Base-by-base conservation (phyloP, 1,139 yeast genomes). In the Suzukiozyma palmioleophila region DNA sequence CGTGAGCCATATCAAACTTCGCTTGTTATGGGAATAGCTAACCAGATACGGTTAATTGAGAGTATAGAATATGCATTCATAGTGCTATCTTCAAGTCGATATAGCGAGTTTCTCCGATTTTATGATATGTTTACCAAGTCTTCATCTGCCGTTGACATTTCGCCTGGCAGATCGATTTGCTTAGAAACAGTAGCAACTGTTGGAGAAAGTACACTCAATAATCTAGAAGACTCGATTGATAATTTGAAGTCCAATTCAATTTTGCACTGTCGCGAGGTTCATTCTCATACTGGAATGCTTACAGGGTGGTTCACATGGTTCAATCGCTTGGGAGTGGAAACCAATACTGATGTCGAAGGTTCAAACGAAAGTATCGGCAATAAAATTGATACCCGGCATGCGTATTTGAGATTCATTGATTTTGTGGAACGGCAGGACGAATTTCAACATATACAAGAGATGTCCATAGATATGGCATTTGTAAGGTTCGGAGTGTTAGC, bases 401-500 rank as follows among this genome's bases (percentile, higher is more conserved):
- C 29, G 3, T 33, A 25, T 15, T n/a, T 33, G 13, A 26, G 18
- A 13, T 33, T 22, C 26, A 6, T 14, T 14, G 36, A 33, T 5
- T 33, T 33, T 15, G 36, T 33, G n/a, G n/a, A n/a, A n/a, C n/a
- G n/a, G n/a, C n/a, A n/a, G n/a, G 3, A 25, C 36, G 7, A 26
- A 25, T 4, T 33, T 33, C 12, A 24, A 18, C 13, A 29, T 24
- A 4, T 35, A 16, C 16, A 15, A 3, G 12, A 7, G 10, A 32
- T 39, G 13, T n/a, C 37, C 3, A 47, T 42, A 26, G 56, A 52
- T 41, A 54, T 53, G n/a, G 32, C 48, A 26, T 52, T 50, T 35
- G 50, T 50, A 31, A 37, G 28, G 15, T 51, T 44, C 32, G 46
- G 46, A 15, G 33, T 36, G 8, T 36, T 35, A 21, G 12, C 25